Percentiles rank a stretch among this genome's conserved stretches.
Evolutionary conservation across 2,329 filamentous ascomycete species (phyloP).

Genomic region (Elsinoe perseae): DNA sequence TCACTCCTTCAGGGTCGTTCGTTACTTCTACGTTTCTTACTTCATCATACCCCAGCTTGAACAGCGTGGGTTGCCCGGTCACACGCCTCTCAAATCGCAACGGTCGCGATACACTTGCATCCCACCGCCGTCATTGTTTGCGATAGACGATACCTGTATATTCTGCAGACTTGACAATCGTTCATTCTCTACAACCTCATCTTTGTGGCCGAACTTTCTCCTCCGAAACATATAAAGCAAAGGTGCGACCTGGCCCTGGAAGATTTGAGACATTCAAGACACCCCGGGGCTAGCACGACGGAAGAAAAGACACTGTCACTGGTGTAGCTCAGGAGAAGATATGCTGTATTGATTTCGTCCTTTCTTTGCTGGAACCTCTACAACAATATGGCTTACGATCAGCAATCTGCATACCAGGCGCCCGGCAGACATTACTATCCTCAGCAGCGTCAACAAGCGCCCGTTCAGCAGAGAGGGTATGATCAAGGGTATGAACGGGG

Average conservation of each 20-base stretch:
- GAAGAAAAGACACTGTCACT: not conserved
- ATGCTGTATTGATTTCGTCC: not conserved
- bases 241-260: not conserved
- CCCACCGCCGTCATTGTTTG: not conserved
- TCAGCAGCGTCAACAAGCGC: constrained; percentile 22
- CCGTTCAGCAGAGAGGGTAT: constrained; percentile 19
- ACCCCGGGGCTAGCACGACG: not conserved
- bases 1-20: not conserved
- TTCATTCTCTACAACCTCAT: not conserved
- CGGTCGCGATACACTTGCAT: constrained; percentile 9
- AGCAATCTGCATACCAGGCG: constrained; percentile 30
- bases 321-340: not conserved
- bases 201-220: not conserved
- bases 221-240: not conserved
- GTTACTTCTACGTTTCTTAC: not conserved
- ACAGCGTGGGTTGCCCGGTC: constrained; percentile 5
- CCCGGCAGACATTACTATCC: constrained; percentile 31
- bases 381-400: constrained; percentile 34
- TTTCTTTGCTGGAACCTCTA: not conserved
- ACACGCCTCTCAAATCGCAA: constrained; percentile 6
- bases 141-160: not conserved
- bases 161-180: not conserved
- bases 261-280: not conserved
- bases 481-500: constrained; percentile 5
- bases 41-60: not conserved